Percentiles rank a stretch among this genome's conserved stretches.
phyloP scores from a whole-genome alignment of 805 yeast genomes.

The Cyberlindnera meyerae region DNA sequence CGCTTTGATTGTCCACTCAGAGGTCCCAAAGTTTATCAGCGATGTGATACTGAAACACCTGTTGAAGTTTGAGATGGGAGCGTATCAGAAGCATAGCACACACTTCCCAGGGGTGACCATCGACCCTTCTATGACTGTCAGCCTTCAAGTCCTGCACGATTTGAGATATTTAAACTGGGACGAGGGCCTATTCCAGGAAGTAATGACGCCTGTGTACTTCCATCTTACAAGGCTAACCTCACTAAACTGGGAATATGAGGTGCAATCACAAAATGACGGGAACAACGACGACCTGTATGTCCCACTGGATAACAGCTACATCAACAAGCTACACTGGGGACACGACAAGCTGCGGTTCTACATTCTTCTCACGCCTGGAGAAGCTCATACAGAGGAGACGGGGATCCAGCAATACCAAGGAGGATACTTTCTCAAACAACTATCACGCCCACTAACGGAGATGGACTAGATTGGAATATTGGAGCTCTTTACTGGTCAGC shows the following conservation, averaged over 20 bases:
- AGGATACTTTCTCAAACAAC: not conserved
- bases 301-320: not conserved
- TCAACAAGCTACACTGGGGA: not conserved
- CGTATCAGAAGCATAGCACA: not conserved
- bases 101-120: conserved; percentile 2
- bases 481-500: conserved; percentile 10
- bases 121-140: conserved; percentile 2
- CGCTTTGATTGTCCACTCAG: conserved; percentile 10
- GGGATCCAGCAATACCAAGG: conserved; percentile 2
- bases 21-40: conserved; percentile 10
- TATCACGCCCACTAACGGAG: conserved; percentile 7
- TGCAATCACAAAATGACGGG: too few species aligned
- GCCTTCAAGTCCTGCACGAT: conserved; percentile 4
- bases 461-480: conserved; percentile 12
- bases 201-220: conserved; percentile 10
- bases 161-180: conserved; percentile 12
- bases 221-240: conserved; percentile 4
- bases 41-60: conserved; percentile 10
- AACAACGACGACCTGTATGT: not conserved
- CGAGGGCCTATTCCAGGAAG: conserved; percentile 4
- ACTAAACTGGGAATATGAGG: conserved; percentile 4
- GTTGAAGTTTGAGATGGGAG: conserved; percentile 5
- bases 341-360: conserved; percentile 5
- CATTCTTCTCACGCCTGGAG: not conserved
- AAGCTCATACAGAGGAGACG: not conserved